phyloP scores from a whole-genome alignment of 179 eudicot species.

The Corrigiola litoralis region DNA sequence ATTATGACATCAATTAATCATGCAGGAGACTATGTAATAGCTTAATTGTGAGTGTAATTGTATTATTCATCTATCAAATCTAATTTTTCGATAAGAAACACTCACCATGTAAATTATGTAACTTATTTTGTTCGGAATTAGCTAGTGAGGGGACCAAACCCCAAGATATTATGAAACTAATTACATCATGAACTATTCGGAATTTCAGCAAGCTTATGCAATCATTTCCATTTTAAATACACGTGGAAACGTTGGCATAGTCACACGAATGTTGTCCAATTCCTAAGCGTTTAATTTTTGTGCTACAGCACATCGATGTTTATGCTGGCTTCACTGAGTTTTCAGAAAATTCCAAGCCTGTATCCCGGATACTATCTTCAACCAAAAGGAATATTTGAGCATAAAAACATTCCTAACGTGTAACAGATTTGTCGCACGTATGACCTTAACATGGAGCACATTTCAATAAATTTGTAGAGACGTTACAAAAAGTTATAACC shows the following conservation, averaged over 20 bases:
- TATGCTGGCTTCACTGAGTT: background rate
- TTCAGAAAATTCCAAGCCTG: background rate
- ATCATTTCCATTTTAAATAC: background rate
- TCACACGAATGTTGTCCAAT: background rate
- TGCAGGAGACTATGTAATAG: no score
- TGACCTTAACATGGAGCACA: no score
- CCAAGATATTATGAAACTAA: no score
- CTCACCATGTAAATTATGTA: no score
- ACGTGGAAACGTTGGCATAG: background rate
- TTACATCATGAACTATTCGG: background rate
- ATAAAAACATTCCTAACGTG: conserved; percentile 3
- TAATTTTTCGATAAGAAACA: no score
- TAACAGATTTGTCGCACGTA: background rate
- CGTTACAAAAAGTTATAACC: background rate
- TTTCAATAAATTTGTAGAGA: background rate
- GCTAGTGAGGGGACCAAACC: no score
- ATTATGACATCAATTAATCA: no score
- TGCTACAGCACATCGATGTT: background rate
- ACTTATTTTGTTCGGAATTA: no score
- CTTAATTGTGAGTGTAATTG: no score
- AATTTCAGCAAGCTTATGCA: background rate
- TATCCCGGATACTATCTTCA: background rate
- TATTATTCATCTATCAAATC: no score
- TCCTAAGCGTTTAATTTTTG: conserved; percentile 1
- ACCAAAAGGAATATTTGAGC: background rate